Percentiles rank a stretch among this genome's conserved stretches.
Evolutionary conservation across 2,329 filamentous ascomycete species (phyloP).

Genomic region (Cercospora sp.): DNA sequence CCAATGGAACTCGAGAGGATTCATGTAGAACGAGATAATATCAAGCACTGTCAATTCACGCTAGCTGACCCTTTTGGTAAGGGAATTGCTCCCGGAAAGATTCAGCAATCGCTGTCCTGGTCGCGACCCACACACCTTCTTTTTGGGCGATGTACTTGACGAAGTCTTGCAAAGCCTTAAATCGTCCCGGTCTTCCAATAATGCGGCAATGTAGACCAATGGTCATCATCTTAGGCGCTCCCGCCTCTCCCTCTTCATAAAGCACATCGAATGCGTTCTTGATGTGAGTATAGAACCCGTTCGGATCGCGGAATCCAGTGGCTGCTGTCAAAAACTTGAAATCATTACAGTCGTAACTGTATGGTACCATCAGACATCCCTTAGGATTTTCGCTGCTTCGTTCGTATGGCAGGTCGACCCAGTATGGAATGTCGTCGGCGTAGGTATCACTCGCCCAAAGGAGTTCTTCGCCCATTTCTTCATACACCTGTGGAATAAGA

Average conservation of each 20-base stretch:
- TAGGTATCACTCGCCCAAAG: constrained; percentile 56
- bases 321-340: constrained; percentile 48
- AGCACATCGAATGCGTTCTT: constrained; percentile 57
- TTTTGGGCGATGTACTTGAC: constrained; percentile 56
- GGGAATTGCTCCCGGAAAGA: constrained; percentile 52
- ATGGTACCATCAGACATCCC: constrained; percentile 53
- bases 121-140: constrained; percentile 57
- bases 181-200: constrained; percentile 55
- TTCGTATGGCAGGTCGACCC: constrained; percentile 55
- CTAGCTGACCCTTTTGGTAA: constrained; percentile 41
- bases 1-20: not conserved
- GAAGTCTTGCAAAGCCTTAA: constrained; percentile 54
- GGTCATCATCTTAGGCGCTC: constrained; percentile 60
- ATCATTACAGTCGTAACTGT: constrained; percentile 56
- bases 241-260: constrained; percentile 54
- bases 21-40: not conserved
- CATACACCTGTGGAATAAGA: constrained; percentile 53
- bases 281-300: constrained; percentile 50
- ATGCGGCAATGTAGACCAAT: constrained; percentile 57
- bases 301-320: constrained; percentile 49
- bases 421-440: constrained; percentile 58
- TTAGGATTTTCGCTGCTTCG: constrained; percentile 40
- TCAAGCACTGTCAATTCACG: constrained; percentile 9
- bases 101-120: constrained; percentile 55
- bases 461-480: constrained; percentile 55